These are phyloP conservation scores for Dendrobium nobile DNA, from an alignment of 106 monocot genomes.

Conservation along the genomic window DNA sequence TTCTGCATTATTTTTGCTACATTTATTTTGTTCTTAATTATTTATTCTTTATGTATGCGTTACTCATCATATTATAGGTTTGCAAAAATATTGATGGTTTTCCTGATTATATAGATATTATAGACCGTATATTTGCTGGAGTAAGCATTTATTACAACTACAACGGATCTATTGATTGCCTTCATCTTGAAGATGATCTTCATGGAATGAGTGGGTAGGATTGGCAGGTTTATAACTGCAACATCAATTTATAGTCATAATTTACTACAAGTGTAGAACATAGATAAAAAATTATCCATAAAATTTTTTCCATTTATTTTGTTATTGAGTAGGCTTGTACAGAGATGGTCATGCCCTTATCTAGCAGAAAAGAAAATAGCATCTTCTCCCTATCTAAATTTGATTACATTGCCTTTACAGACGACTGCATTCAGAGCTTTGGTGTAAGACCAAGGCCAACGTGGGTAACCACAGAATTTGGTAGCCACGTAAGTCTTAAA, in stretches of 20 bases:
- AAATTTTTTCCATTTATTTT: background rate
- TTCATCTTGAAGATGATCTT: constrained; percentile 84
- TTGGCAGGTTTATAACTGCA: constrained; percentile 26
- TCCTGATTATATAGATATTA: constrained; percentile 33
- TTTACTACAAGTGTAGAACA: background rate
- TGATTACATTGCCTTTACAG: constrained; percentile 39
- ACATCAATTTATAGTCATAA: background rate
- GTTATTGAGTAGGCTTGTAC: constrained; percentile 53
- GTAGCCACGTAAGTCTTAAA: constrained; percentile 73
- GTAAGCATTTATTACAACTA: constrained; percentile 87
- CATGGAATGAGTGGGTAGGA: constrained; percentile 51
- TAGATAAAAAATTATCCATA: background rate
- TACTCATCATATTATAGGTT: constrained; percentile 27
- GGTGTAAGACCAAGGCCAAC: constrained; percentile 63
- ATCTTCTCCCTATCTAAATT: constrained; percentile 74
- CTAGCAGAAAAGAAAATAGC: constrained; percentile 52
- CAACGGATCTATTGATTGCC: constrained; percentile 63
- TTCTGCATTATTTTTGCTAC: background rate
- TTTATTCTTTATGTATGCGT: background rate
- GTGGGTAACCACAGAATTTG: constrained; percentile 88
- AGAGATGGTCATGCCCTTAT: constrained; percentile 87
- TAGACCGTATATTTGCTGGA: constrained; percentile 83
- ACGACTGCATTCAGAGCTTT: constrained; percentile 40
- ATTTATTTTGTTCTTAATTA: background rate
- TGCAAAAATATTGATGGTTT: constrained; percentile 66